Conservation (phyloP, 169 alveolate species). For the Babesia caballi region DNA sequence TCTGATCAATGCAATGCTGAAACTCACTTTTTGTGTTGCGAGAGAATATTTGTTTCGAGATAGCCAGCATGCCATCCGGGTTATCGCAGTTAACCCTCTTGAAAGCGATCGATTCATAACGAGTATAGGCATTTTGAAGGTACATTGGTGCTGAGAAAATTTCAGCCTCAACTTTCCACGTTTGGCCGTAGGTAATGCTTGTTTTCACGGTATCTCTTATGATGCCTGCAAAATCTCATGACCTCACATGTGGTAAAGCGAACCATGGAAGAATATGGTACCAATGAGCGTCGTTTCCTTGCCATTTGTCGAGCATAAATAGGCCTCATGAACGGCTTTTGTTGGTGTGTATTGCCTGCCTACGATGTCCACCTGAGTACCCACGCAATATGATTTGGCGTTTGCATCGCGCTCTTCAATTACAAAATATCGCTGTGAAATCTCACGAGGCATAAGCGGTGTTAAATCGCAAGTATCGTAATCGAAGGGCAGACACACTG, state of each 20-base stretch:
- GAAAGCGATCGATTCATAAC: not conserved
- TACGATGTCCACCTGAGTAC: not conserved
- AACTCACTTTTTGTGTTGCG: too few species aligned
- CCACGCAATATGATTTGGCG: not conserved
- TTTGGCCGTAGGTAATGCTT: constrained; percentile 6
- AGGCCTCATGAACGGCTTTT: not conserved
- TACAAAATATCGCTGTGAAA: not conserved
- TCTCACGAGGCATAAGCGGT: not conserved
- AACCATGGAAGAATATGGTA: constrained; percentile 20
- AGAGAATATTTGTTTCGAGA: too few species aligned
- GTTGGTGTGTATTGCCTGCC: not conserved
- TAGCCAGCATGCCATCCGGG: not conserved
- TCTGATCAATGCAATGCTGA: too few species aligned
- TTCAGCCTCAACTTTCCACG: constrained; percentile 1
- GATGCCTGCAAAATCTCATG: not conserved
- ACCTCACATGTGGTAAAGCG: not conserved
- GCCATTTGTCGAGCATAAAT: not conserved
- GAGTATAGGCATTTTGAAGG: not conserved
- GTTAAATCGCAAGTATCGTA: constrained; percentile 30
- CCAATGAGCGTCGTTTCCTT: not conserved
- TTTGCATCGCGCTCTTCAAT: not conserved
- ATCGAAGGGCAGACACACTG: not conserved
- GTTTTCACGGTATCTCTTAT: not conserved
- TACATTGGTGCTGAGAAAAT: not conserved
- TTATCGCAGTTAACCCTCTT: constrained; percentile 10